Evolutionary conservation across 805 yeast species (phyloP).

Genomic region (Teunomyces funiuensis): DNA sequence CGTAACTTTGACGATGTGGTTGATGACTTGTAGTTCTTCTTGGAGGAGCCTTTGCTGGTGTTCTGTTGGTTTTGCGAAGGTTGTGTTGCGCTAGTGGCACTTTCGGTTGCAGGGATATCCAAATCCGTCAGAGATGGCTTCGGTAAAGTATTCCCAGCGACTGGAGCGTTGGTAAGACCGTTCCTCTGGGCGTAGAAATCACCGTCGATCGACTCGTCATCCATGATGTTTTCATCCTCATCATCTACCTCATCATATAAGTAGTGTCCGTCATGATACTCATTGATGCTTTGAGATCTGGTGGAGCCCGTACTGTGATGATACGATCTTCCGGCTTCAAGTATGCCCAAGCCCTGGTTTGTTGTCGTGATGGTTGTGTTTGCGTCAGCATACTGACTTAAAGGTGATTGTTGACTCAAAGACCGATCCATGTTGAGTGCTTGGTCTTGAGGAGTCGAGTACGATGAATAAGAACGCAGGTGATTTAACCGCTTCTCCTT

Average conservation of each 20-base stretch:
- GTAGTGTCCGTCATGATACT: slow-evolving; percentile 27
- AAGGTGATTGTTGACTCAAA: slow-evolving; percentile 3
- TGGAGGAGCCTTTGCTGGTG: slow-evolving; percentile 22
- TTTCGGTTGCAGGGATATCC: background rate
- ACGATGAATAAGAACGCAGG: slow-evolving; percentile 15
- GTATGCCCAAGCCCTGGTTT: slow-evolving; percentile 14
- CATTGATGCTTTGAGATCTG: slow-evolving; percentile 19
- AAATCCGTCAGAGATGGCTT: background rate
- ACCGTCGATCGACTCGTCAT: slow-evolving; percentile 33
- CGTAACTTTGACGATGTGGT: slow-evolving; percentile 47
- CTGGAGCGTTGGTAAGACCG: slow-evolving; percentile 5
- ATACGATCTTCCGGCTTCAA: slow-evolving; percentile 11
- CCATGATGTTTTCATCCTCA: slow-evolving; percentile 18
- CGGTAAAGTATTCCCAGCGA: background rate
- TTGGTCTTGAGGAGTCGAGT: slow-evolving; percentile 13
- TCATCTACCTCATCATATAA: slow-evolving; percentile 26
- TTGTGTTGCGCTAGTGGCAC: background rate
- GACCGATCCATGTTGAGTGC: slow-evolving; percentile 4
- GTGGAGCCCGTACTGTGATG: slow-evolving; percentile 11
- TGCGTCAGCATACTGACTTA: background rate
- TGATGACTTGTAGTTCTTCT: slow-evolving; percentile 30
- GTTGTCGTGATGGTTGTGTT: background rate
- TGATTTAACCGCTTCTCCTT: slow-evolving; percentile 12
- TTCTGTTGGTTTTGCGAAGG: slow-evolving; percentile 3
- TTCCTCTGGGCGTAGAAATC: slow-evolving; percentile 17